Base-by-base conservation (phyloP, 2,329 filamentous ascomycete species). In the Paecilomyces niveus region DNA sequence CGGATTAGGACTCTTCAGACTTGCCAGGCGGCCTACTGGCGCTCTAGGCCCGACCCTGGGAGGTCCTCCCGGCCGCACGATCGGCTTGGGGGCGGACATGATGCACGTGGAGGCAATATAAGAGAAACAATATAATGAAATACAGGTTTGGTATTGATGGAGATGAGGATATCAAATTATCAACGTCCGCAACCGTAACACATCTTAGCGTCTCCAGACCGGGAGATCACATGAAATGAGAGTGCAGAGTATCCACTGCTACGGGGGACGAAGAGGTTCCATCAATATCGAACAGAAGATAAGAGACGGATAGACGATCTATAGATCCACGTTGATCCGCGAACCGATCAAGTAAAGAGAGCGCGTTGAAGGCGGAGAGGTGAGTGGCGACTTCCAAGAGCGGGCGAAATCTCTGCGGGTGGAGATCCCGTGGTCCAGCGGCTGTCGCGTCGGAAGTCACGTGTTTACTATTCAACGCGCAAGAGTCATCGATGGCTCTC, bases 21-120 rank as follows among this genome's bases (percentile, higher is more conserved):
- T 76, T 53, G 75, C 74, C 35, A 77, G 64, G 53, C 75, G 74
- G 59, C 71, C 69, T 58, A 75, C 66, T 32, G 65, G 65, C 52
- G 64, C 62, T 59, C 57, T 66, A 58, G 59, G 70, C 53, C 61
- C 64, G 59, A 39, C 31, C 33, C 67, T 66, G 21, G 69, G 63
- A 52, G 68, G 61, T 35, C 70, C 39, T 21, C 39, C 65, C n/a
- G 69, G 67, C 32, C 74, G 72, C 57, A 70, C 67, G 39, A 65
- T 68, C 33, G 72, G 67, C 58, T 66, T 72, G 11, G 70, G 63
- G 9, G 67, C 64, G 55, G 72, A 71, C 71, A 73, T 74, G 59
- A 54, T 61, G 22, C 9, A 52, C 32, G 54, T 54, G 39, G 35
- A 56, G 54, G 54, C 13, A 50, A 29, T 18, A 31, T 49, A 35